Evolutionary conservation across 2,329 filamentous ascomycete genomes (phyloP), one percentile per base, ranked within the genome.

Genomic region (Aspergillus alliaceus): DNA sequence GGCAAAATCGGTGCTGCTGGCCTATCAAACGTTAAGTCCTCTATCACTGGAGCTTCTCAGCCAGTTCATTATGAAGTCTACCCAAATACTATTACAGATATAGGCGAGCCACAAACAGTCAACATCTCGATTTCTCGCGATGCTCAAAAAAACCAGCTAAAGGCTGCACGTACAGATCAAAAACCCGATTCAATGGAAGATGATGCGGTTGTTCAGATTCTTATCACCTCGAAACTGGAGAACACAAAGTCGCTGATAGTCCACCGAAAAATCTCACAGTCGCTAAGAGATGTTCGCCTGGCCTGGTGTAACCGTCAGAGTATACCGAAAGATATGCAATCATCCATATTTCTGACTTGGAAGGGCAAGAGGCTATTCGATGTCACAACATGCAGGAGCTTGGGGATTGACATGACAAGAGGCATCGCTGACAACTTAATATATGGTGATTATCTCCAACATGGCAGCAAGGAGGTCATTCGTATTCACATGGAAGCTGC

Each of bases 401-500:
- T 96, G 6, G 86, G 87, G 6, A 82, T 95, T 46, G 75, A n/a
- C 12, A 77, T 27, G 66, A 80, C 3, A 77, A 80, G 53, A 64
- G 67, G 2, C 67, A 74, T 29, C 75, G 24, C 71, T 65, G 35
- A 66, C 77, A 15, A 18, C 64, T 74, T 54, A 72, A 75, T 39
- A 69, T 70, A 53, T 64, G 65, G 68, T 22, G 72, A 81, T 5
- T 78, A 80, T 22, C 81, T 82, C 1, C 82, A 83, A 20, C 63
- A 69, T 53, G 73, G 79, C 3, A 81, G 40, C 24, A 44, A 83
- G 25, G 80, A 82, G 24, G 79, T 80, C 12, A 75, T 80, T 7
- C 82, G 83, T 53, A 82, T 96, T n/a, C 83, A 89, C 63, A 81
- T 96, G 61, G 87, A 93, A 71, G 90, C 89, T 6, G 91, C 90